Base-by-base conservation (phyloP, 1,284 basidiomycete genomes). In the Ceratobasidium sp. region DNA sequence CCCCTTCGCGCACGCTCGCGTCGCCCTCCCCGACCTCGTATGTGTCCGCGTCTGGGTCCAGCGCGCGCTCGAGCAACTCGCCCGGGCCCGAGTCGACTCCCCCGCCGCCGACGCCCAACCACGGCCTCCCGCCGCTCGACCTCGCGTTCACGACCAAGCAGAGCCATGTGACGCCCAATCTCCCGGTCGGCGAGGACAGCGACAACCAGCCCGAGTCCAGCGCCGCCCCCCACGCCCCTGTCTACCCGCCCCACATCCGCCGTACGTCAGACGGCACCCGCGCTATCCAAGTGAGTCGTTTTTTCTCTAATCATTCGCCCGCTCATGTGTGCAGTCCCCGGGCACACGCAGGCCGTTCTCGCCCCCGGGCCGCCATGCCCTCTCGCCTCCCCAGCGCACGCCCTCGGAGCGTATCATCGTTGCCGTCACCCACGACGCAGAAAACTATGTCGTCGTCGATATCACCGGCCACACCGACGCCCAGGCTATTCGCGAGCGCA, bases 351-450 rank as follows among this genome's bases (percentile, higher is more conserved):
- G 68, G 54, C 54, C 54, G 68, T 60, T 76, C 39, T 76, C 65
- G 17, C 45, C 61, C n/a, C 45, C 45, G 39, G 31, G 54, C 28
- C 66, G 66, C 35, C 33, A 64, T 39, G n/a, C 33, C 8, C 28
- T 61, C 33, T 61, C 60, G 35, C 60, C 61, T 10, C 39, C 37
- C 13, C 23, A 42, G 23, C 35, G 39, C n/a, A 35, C 51, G 49
- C 31, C 51, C 42, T 47, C 35, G 4, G 88, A 89, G 35, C 87
- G 87, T 71, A 86, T 89, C 77, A 84, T 90, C 74, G 90, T 94
- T 75, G 88, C 92, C 78, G 95, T 94, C 71, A 96, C 95, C 3
- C 86, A 88, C 35, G 94, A 97, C 83, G 92, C 92, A 66, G 94
- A 96, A 79, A 89, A 90, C 78, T 93, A 93, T 83, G 89, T 89